These are phyloP conservation scores for Calonectria fujianensis DNA, from an alignment of 2,329 filamentous ascomycete genomes.

Conservation along the genomic window DNA sequence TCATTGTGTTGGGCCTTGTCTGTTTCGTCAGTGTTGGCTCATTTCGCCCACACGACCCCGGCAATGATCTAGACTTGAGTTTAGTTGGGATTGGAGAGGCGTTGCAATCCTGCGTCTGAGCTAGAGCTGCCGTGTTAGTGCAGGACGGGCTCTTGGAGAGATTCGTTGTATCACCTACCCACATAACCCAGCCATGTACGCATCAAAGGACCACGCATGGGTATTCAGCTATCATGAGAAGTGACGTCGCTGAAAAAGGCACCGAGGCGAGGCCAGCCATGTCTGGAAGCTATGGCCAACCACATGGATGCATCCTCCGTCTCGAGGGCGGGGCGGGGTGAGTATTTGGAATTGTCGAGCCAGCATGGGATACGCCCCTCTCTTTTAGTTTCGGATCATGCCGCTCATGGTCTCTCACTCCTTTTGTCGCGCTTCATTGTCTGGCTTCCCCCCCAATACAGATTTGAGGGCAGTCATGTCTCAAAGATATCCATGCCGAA, in stretches of 20 bases:
- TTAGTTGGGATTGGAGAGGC: not conserved
- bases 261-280: conserved; percentile 28
- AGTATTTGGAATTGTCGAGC: conserved; percentile 40
- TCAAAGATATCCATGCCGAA: not conserved
- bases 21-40: conserved; percentile 52
- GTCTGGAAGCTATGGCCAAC: conserved; percentile 32
- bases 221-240: conserved; percentile 24
- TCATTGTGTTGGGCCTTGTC: conserved; percentile 25
- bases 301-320: conserved; percentile 14
- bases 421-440: not conserved
- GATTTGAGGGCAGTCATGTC: not conserved
- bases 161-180: conserved; percentile 8
- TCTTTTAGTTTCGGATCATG: not conserved
- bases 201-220: not conserved
- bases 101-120: conserved; percentile 5
- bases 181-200: conserved; percentile 16
- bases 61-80: conserved; percentile 23
- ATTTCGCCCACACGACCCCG: conserved; percentile 42
- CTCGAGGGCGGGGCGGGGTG: conserved; percentile 18
- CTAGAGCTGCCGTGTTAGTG: conserved; percentile 28
- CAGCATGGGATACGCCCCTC: not conserved
- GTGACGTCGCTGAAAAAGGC: conserved; percentile 27
- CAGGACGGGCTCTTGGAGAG: not conserved
- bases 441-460: conserved; percentile 1
- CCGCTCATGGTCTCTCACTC: not conserved